A percentile compares a stretch with the other conserved stretches of the same genome.
Conservation (phyloP, 2,329 filamentous ascomycete species). For the Exophiala spinifera region DNA sequence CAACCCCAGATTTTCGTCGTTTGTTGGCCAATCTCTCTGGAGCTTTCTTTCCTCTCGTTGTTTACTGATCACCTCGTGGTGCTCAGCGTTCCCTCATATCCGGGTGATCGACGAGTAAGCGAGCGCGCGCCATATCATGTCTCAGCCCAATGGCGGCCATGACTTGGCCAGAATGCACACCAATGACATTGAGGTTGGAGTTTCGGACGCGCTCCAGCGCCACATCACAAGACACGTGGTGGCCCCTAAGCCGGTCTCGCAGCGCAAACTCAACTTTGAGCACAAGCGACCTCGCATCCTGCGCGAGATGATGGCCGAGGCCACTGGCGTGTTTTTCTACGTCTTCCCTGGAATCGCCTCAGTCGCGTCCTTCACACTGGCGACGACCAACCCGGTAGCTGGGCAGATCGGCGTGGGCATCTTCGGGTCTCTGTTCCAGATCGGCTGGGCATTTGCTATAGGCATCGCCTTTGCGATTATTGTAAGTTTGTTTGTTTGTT, state of each 20-base stretch:
- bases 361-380: slow-evolving; percentile 49
- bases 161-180: slow-evolving; percentile 29
- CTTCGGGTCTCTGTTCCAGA: slow-evolving; percentile 54
- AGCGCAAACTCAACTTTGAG: slow-evolving; percentile 56
- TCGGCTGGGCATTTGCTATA: slow-evolving; percentile 55
- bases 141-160: neutral
- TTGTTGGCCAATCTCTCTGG: neutral
- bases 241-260: slow-evolving; percentile 49
- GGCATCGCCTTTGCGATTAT: slow-evolving; percentile 61
- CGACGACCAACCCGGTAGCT: slow-evolving; percentile 36
- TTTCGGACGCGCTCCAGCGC: slow-evolving; percentile 52
- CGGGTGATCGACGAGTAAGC: neutral
- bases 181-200: slow-evolving; percentile 48
- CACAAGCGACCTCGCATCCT: slow-evolving; percentile 52
- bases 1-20: slow-evolving; percentile 1
- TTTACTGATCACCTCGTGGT: neutral
- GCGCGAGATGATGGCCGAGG: slow-evolving; percentile 56
- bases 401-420: slow-evolving; percentile 35
- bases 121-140: neutral
- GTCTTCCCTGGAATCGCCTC: slow-evolving; percentile 53
- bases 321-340: slow-evolving; percentile 58
- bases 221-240: slow-evolving; percentile 53
- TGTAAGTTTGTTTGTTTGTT: too few relatives aligned
- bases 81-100: neutral
- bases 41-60: neutral